These are phyloP conservation scores for Cyberlindnera saturnus DNA, from an alignment of 805 yeast species.

Conservation along the genomic window DNA sequence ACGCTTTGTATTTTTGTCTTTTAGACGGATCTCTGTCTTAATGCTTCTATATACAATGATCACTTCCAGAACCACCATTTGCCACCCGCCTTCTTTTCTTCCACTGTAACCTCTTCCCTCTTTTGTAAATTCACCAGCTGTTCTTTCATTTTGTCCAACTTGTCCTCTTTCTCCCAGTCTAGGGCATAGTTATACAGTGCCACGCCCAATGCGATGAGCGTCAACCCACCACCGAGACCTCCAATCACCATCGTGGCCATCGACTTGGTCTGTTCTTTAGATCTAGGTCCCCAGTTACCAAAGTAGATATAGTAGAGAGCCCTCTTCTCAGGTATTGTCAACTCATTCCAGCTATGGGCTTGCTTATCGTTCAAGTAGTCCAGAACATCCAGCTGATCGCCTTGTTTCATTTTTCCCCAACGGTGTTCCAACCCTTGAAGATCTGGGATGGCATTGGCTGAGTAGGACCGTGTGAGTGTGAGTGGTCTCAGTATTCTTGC, in stretches of 20 bases:
- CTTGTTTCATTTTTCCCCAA: constrained; percentile 29
- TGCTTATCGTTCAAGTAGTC: constrained; percentile 30
- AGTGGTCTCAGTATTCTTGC: background rate
- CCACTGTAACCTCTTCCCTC: constrained; percentile 2
- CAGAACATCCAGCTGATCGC: constrained; percentile 29
- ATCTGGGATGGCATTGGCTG: constrained; percentile 22
- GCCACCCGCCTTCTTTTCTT: background rate
- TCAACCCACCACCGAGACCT: constrained; percentile 14
- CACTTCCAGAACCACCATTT: constrained; percentile 2
- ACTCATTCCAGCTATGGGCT: constrained; percentile 27
- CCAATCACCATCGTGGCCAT: constrained; percentile 12
- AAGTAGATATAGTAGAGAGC: constrained; percentile 30
- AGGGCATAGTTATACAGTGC: constrained; percentile 14
- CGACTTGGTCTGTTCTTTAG: constrained; percentile 4
- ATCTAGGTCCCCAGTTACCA: constrained; percentile 35
- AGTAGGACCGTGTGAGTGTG: background rate
- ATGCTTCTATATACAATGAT: background rate
- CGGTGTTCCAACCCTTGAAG: constrained; percentile 22
- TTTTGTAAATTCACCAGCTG: constrained; percentile 5
- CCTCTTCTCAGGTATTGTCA: constrained; percentile 24
- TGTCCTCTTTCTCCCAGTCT: constrained; percentile 16
- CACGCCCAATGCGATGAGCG: constrained; percentile 16
- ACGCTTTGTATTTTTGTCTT: too few species aligned
- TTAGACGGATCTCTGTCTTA: too few species aligned
- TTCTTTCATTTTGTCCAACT: constrained; percentile 3